Evolutionary conservation across 2,329 filamentous ascomycete species (phyloP).

Genomic region (Cadophora malorum): DNA sequence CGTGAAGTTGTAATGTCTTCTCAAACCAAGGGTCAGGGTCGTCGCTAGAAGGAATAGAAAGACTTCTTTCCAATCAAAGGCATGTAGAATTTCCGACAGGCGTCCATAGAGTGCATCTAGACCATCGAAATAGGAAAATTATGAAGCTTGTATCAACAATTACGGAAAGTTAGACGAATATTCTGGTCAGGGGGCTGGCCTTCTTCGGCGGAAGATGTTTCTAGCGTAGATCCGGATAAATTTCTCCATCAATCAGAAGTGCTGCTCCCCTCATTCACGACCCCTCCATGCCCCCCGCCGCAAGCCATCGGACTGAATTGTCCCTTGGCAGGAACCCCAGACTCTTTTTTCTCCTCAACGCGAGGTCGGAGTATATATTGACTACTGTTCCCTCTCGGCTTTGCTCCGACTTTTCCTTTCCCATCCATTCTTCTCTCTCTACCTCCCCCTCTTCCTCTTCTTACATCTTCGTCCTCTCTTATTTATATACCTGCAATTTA

Average conservation of each 20-base stretch:
- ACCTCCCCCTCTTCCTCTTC: neutral
- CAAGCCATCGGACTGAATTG: constrained; percentile 20
- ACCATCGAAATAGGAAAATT: neutral
- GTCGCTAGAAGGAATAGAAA: no score
- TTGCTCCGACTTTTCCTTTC: constrained; percentile 2
- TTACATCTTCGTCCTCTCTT: neutral
- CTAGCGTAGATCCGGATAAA: constrained; percentile 1
- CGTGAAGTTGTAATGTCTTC: no score
- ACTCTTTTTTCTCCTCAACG: constrained; percentile 3
- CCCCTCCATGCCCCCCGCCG: constrained; percentile 24
- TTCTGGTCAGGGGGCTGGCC: neutral
- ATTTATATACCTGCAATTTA: constrained; percentile 1
- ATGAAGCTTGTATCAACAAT: neutral
- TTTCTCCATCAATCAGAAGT: constrained; percentile 35
- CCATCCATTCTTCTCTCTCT: constrained; percentile 15
- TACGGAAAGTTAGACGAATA: constrained; percentile 1
- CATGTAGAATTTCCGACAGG: neutral
- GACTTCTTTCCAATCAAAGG: no score
- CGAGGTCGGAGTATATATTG: constrained; percentile 10
- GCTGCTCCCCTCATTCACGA: neutral
- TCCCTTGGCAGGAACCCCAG: constrained; percentile 17
- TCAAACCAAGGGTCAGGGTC: no score
- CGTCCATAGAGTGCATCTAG: neutral
- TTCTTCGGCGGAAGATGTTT: constrained; percentile 7
- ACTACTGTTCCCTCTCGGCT: constrained; percentile 3